These are phyloP conservation scores for Aspergillus nanangensis DNA, from an alignment of 495 filamentous ascomycete genomes.

Conservation along the genomic window DNA sequence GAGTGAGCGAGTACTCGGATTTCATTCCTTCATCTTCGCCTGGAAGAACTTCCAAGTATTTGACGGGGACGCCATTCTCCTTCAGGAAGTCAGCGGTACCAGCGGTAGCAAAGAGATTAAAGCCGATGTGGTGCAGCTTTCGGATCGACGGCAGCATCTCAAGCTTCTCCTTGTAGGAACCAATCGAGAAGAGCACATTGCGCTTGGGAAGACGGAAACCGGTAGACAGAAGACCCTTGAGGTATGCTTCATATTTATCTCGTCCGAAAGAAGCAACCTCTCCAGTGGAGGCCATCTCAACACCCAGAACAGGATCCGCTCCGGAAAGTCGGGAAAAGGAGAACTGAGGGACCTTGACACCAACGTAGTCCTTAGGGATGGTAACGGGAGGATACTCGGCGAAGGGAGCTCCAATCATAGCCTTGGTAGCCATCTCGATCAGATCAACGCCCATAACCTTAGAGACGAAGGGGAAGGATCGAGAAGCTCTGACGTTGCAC, in stretches of 20 bases:
- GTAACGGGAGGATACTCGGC: slow-evolving; percentile 72
- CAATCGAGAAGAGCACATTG: slow-evolving; percentile 93
- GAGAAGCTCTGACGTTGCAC: slow-evolving; percentile 93
- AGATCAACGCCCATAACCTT: slow-evolving; percentile 98
- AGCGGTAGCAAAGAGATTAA: slow-evolving; percentile 91
- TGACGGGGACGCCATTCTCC: slow-evolving; percentile 82
- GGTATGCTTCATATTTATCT: slow-evolving; percentile 95
- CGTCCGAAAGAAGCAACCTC: slow-evolving; percentile 95
- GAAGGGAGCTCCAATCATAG: slow-evolving; percentile 84
- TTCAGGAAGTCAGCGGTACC: slow-evolving; percentile 95
- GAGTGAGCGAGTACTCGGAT: slow-evolving; percentile 91
- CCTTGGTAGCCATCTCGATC: slow-evolving; percentile 98
- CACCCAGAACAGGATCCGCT: slow-evolving; percentile 92
- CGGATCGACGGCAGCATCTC: slow-evolving; percentile 92
- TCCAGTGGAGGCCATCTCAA: slow-evolving; percentile 98
- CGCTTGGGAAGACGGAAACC: slow-evolving; percentile 95
- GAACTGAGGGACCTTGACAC: slow-evolving; percentile 98
- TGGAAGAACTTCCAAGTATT: slow-evolving; percentile 83
- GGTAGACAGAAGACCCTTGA: slow-evolving; percentile 92
- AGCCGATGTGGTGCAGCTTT: slow-evolving; percentile 83
- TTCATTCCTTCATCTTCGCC: slow-evolving; percentile 73
- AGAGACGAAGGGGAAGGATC: slow-evolving; percentile 96
- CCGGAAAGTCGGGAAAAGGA: slow-evolving; percentile 96
- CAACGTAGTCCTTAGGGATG: slow-evolving; percentile 78
- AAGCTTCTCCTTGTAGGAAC: slow-evolving; percentile 94